phyloP scores from a whole-genome alignment of 2,329 filamentous ascomycete species.

The Penicillium olsonii region DNA sequence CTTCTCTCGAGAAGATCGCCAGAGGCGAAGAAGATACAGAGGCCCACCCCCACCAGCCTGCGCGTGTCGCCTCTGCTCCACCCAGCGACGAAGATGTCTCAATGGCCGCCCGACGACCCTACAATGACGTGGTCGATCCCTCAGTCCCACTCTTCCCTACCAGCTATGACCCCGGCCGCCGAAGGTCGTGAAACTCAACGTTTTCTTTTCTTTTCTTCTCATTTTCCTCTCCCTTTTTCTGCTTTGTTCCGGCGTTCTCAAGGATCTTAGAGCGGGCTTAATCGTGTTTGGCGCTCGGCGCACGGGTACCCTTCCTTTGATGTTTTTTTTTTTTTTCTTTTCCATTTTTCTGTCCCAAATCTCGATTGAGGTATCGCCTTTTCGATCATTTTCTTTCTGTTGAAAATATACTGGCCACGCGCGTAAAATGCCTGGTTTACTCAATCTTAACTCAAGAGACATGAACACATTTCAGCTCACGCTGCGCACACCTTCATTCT shows the following conservation, averaged over 20 bases:
- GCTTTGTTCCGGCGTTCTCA: slow-evolving; percentile 3
- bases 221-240: background rate
- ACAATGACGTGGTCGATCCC: slow-evolving; percentile 12
- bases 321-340: slow-evolving; percentile 2
- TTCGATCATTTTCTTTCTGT: background rate
- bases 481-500: too few relatives aligned
- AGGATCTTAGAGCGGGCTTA: background rate
- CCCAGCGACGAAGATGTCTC: slow-evolving; percentile 9
- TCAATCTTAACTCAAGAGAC: too few relatives aligned
- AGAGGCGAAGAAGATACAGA: slow-evolving; percentile 66
- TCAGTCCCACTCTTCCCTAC: slow-evolving; percentile 7
- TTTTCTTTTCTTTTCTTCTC: background rate
- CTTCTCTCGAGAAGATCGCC: slow-evolving; percentile 84
- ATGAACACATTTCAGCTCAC: too few relatives aligned
- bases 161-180: background rate
- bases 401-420: too few relatives aligned
- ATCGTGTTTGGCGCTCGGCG: slow-evolving; percentile 2
- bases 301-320: too few relatives aligned
- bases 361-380: background rate
- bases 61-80: slow-evolving; percentile 3
- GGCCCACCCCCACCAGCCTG: background rate
- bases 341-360: background rate
- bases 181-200: background rate
- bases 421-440: too few relatives aligned
- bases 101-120: slow-evolving; percentile 7